Evolutionary conservation across 78 protist species (phyloP), one percentile per base, ranked within the genome.

Genomic region (Creolimax fragrantissima): DNA sequence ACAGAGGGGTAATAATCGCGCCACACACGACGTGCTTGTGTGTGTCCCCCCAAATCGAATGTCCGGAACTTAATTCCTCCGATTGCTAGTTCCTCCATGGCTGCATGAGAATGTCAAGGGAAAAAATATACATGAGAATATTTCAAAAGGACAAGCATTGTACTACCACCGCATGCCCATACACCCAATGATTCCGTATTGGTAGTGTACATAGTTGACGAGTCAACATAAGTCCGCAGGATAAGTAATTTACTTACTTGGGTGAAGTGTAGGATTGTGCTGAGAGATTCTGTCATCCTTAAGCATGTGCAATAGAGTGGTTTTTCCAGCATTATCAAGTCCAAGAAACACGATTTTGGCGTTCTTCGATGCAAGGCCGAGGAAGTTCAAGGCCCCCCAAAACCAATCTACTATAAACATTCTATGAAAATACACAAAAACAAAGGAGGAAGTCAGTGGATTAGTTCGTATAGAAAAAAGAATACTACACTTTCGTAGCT

Each of bases 261-360:
- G 98, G 45, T 97, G 97, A 91, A 94, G 95, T 6, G 99, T 98
- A 42, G 99, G 99, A 4, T 92, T 45, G 84, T 90, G 96, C 45
- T 91, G 93, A 17, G 96, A 91, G 6, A 97, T 81, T 81, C 96
- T 93, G 92, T 95, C 98, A 81, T 96, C 96, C 94, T 97, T 96
- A 5, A 99, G 93, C 91, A 96, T 95, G 94, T 99, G 99, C 42
- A 99, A 90, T 7, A 99, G 96, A 2, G 99, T 99, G 39, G 99
- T 99, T 93, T 99, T 99, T 24, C 99, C 99, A 3, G 99, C 99
- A 47, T 98, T 98, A 96, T 99, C 99, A 36, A 99, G 93, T 41
- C 99, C 99, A 6, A 99, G 96, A 92, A 99, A 99, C n/a, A 99
- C 94, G 85, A 99, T 96, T 85, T 97, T 97, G 85, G 98, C 99